Evolutionary conservation across 768 basidiomycete genomes (phyloP), one percentile per base, ranked within the genome.

Genomic region (Suillus paluster): DNA sequence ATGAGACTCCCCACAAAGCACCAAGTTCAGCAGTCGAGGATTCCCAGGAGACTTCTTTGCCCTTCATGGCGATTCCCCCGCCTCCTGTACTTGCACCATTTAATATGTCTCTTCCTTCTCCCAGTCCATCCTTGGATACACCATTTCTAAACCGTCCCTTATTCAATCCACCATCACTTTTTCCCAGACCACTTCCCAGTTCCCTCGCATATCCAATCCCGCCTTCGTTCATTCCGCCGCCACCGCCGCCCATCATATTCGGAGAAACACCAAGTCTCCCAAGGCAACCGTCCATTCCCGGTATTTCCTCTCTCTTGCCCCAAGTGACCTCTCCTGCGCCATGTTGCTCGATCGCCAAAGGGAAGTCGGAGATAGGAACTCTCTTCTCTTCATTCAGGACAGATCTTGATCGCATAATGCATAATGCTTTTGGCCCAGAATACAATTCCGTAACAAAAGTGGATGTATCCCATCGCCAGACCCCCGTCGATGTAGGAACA

Each of bases 301-400:
- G 63, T 62, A 61, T 66, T 21, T 52, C 60, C 6, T 68, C 72
- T 34, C 70, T 70, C 8, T 64, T 56, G 1, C 65, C 70, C 19
- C 52, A 23, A 17, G 61, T 44, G 2, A 23, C 56, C 4, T 53
- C 60, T 10, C 56, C 59, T 39, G 59, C 52, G 14, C 46, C 62
- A 34, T 84, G 84, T 68, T 86, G 85, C 70, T 71, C 81, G 5
- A 66, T 82, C 4, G 65, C 78, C 2, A 75, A 82, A 58, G 79
- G 78, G 54, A 88, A 81, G 71, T 71, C 70, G 42, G 86, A 89
- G 58, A 72, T 90, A 8, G 75, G 78, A 59, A 55, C 64, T 1
- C 70, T 88, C 36, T 64, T 90, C 42, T 65, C 73, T 52, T 75
- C 75, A n/a, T 89, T 90, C 69, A 81, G 86, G 67, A 64, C 70